phyloP scores from a whole-genome alignment of 257 asterid species.

The Forsythia viridissima region DNA sequence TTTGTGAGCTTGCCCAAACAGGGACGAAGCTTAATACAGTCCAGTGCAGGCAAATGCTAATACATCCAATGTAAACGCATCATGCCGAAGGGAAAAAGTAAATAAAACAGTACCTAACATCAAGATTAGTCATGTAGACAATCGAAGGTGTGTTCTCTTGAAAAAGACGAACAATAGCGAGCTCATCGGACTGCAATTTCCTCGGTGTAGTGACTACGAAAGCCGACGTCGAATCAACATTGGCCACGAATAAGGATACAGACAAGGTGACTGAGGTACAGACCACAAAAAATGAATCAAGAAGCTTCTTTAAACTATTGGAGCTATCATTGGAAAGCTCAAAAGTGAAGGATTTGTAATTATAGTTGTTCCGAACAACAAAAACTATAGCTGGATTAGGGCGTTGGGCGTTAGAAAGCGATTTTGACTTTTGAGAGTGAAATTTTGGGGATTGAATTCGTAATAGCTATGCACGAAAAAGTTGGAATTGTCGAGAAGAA shows the following conservation, averaged over 20 bases:
- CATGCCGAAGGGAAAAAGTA: neutral
- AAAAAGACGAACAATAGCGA: constrained; percentile 22
- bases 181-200: constrained; percentile 36
- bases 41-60: too few relatives aligned
- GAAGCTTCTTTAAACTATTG: neutral
- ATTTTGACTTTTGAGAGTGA: constrained; percentile 15
- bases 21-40: too few relatives aligned
- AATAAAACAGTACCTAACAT: constrained; percentile 28
- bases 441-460: constrained; percentile 28
- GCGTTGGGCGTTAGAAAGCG: constrained; percentile 19
- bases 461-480: constrained; percentile 19
- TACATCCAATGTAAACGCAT: neutral
- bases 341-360: neutral
- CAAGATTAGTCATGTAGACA: constrained; percentile 30
- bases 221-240: constrained; percentile 27
- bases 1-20: too few relatives aligned
- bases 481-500: constrained; percentile 28
- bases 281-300: neutral
- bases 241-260: neutral
- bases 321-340: neutral
- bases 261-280: neutral
- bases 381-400: constrained; percentile 11
- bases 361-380: neutral
- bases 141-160: constrained; percentile 29
- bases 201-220: constrained; percentile 26